Conservation (phyloP, 1,139 yeast species). For the Kurtzmaniella quercitrusa region DNA sequence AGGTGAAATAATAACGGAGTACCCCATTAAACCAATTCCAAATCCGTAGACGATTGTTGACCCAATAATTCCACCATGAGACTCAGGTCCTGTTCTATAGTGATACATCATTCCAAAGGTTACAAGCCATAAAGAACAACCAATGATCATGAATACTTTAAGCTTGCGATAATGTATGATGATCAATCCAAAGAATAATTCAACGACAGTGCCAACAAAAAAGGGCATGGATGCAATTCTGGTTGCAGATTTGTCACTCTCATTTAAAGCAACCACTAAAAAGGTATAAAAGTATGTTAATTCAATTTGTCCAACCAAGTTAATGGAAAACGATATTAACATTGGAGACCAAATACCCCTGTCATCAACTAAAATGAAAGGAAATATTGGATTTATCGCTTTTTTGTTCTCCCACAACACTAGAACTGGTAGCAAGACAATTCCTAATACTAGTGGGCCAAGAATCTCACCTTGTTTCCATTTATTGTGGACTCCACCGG, state of each 20-base stretch:
- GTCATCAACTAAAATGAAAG: slow-evolving; percentile 53
- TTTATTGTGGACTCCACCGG: slow-evolving; percentile 50
- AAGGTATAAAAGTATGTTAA: slow-evolving; percentile 66
- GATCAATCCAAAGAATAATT: slow-evolving; percentile 55
- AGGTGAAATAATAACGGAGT: slow-evolving; percentile 30
- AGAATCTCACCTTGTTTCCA: slow-evolving; percentile 54
- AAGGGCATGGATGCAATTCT: slow-evolving; percentile 61
- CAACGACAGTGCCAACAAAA: slow-evolving; percentile 61
- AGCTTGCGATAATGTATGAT: slow-evolving; percentile 49
- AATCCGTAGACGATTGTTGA: slow-evolving; percentile 30
- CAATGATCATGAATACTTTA: slow-evolving; percentile 58
- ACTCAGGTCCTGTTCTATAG: slow-evolving; percentile 43
- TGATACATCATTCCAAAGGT: slow-evolving; percentile 56
- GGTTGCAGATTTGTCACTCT: slow-evolving; percentile 56
- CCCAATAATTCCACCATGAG: slow-evolving; percentile 35
- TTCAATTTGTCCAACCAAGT: slow-evolving; percentile 65
- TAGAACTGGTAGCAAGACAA: slow-evolving; percentile 51
- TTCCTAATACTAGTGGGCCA: slow-evolving; percentile 65
- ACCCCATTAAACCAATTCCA: slow-evolving; percentile 36
- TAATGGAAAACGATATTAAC: slow-evolving; percentile 47
- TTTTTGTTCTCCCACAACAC: slow-evolving; percentile 54
- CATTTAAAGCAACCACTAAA: slow-evolving; percentile 57
- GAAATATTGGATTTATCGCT: slow-evolving; percentile 67
- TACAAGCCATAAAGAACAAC: slow-evolving; percentile 51
- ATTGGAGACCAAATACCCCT: slow-evolving; percentile 58